phyloP scores from a whole-genome alignment of 2,329 filamentous ascomycete species.

The Neodidymelliopsis sp. region DNA sequence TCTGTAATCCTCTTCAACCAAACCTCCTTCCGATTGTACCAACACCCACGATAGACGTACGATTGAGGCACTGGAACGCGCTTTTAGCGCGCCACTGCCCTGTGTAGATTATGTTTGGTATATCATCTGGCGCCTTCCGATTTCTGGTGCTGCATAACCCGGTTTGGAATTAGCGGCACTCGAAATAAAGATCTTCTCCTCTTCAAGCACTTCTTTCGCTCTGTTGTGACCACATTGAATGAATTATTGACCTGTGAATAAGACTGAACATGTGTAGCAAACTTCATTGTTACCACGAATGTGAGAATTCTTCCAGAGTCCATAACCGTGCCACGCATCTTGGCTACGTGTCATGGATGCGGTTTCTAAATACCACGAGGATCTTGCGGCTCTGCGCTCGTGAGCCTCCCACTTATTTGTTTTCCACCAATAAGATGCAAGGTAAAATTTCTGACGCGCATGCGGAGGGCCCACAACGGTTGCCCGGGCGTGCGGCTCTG shows the following conservation, averaged over 20 bases:
- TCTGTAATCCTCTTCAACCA: slow-evolving; percentile 35
- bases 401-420: not conserved
- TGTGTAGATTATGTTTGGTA: slow-evolving; percentile 49
- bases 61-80: slow-evolving; percentile 40
- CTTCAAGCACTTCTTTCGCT: slow-evolving; percentile 18
- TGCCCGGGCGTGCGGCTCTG: slow-evolving; percentile 17
- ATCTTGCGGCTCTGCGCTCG: not conserved
- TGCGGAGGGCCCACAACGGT: slow-evolving; percentile 10
- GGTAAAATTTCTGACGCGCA: slow-evolving; percentile 36
- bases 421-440: slow-evolving; percentile 20
- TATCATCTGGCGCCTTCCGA: slow-evolving; percentile 43
- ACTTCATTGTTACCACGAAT: too few relatives aligned
- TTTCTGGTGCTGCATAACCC: slow-evolving; percentile 44
- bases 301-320: too few relatives aligned
- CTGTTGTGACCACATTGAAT: too few relatives aligned
- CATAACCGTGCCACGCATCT: not conserved
- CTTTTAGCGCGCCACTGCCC: slow-evolving; percentile 31
- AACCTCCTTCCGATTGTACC: slow-evolving; percentile 45
- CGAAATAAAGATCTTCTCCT: slow-evolving; percentile 48
- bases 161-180: slow-evolving; percentile 46
- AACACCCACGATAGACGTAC: slow-evolving; percentile 52
- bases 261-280: too few relatives aligned
- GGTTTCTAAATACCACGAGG: not conserved
- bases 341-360: slow-evolving; percentile 4
- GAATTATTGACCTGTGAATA: too few relatives aligned